These are phyloP conservation scores for Fusarium globosum DNA, from an alignment of 2,329 filamentous ascomycete genomes.

Conservation along the genomic window DNA sequence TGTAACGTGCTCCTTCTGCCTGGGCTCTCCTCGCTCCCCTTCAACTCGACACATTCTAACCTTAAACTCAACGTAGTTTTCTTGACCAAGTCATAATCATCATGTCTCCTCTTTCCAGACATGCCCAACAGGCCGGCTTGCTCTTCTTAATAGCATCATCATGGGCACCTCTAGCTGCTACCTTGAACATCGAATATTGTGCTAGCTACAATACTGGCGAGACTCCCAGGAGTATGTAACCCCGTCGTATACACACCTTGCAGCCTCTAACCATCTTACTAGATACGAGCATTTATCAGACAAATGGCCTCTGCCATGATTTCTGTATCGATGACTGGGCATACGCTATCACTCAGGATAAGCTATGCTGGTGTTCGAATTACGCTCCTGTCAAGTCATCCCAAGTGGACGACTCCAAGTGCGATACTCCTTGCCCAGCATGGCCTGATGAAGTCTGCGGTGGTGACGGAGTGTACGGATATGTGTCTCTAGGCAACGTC, in stretches of 20 bases:
- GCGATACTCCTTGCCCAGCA: constrained; percentile 73
- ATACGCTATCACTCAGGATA: constrained; percentile 74
- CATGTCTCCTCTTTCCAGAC: constrained; percentile 40
- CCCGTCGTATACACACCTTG: neutral
- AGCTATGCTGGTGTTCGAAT: constrained; percentile 80
- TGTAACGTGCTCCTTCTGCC: constrained; percentile 14
- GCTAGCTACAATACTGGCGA: constrained; percentile 52
- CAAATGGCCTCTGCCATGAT: constrained; percentile 74
- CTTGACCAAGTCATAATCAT: constrained; percentile 20
- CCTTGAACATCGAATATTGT: constrained; percentile 50
- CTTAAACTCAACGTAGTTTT: constrained; percentile 11
- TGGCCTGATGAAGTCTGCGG: constrained; percentile 75
- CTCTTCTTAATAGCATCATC: constrained; percentile 42
- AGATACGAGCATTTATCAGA: constrained; percentile 71
- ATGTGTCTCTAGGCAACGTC: constrained; percentile 65
- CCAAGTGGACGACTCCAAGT: constrained; percentile 58
- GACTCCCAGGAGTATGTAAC: constrained; percentile 47
- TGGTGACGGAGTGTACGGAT: constrained; percentile 70
- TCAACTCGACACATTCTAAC: constrained; percentile 20
- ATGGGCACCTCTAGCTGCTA: constrained; percentile 39
- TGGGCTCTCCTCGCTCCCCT: neutral
- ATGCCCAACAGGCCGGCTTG: constrained; percentile 33
- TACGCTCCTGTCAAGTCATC: constrained; percentile 65
- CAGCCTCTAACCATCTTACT: neutral
- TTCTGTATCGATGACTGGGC: constrained; percentile 69